Conservation (phyloP, 1,284 basidiomycete species). For the Apiotrichum gracile region DNA sequence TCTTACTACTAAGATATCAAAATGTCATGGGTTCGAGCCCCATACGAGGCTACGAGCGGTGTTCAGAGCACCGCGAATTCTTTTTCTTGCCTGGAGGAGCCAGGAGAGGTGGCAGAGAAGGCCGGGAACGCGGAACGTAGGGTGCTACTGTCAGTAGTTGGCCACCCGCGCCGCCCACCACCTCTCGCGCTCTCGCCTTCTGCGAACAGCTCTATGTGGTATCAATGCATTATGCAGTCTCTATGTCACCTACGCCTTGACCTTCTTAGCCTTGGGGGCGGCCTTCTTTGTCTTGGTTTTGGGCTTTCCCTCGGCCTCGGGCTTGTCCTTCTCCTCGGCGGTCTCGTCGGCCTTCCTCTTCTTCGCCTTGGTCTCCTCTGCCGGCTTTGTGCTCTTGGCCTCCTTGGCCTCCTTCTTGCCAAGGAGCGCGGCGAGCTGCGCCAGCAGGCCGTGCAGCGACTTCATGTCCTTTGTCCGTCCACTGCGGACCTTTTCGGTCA, state of each 20-base stretch:
- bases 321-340: slow-evolving; percentile 16
- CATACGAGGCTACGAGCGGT: no score
- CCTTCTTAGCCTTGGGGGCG: slow-evolving; percentile 10
- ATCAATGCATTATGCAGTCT: slow-evolving; percentile 10
- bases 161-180: slow-evolving; percentile 17
- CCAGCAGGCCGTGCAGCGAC: slow-evolving; percentile 52
- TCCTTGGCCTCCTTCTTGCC: slow-evolving; percentile 20
- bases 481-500: slow-evolving; percentile 47
- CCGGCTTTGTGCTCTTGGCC: slow-evolving; percentile 30
- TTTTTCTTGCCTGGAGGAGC: no score
- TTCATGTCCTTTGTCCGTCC: slow-evolving; percentile 50
- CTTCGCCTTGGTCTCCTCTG: slow-evolving; percentile 6
- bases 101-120: no score
- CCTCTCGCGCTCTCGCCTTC: not conserved
- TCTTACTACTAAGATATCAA: no score
- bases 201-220: not conserved
- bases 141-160: no score
- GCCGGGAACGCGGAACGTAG: no score
- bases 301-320: slow-evolving; percentile 5
- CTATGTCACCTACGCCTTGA: slow-evolving; percentile 9
- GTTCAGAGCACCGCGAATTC: no score
- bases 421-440: slow-evolving; percentile 49
- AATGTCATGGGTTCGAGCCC: no score
- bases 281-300: slow-evolving; percentile 7
- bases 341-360: slow-evolving; percentile 7